These are phyloP conservation scores for Patellifolia procumbens DNA, from an alignment of 179 eudicot species.

Conservation along the genomic window DNA sequence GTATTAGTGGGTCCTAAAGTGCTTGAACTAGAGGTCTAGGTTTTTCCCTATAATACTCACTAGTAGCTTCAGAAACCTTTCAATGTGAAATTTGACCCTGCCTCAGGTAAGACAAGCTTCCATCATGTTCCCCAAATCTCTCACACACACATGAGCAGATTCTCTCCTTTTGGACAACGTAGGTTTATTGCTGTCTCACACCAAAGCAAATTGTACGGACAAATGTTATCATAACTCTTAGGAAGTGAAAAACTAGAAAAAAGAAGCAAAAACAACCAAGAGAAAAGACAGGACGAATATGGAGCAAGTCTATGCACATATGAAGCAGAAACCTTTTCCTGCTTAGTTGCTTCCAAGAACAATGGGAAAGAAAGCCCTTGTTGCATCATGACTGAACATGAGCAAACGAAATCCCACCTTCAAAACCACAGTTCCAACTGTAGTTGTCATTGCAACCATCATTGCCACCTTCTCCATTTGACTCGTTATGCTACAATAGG, in stretches of 20 bases:
- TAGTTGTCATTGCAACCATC: slow-evolving; percentile 96
- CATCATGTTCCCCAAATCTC: not conserved
- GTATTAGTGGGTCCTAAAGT: not conserved
- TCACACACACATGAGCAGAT: not conserved
- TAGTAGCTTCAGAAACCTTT: not conserved
- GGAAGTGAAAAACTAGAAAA: not conserved
- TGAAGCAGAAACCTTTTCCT: not conserved
- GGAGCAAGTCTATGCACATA: not conserved
- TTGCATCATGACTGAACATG: not conserved
- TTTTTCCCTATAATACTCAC: not conserved
- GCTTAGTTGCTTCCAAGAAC: not conserved
- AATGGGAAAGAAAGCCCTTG: not conserved
- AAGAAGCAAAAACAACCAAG: not conserved
- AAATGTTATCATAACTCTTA: not conserved
- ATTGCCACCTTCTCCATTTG: slow-evolving; percentile 91
- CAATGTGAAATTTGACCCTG: not conserved
- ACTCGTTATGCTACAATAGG: slow-evolving; percentile 73
- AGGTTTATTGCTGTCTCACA: not conserved
- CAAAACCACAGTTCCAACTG: slow-evolving; percentile 97
- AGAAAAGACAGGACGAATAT: not conserved
- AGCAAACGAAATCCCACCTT: slow-evolving; percentile 52
- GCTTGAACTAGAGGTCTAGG: not conserved
- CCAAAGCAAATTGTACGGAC: not conserved
- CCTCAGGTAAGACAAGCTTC: not conserved
- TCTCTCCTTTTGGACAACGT: not conserved